Conservation (phyloP, 2,329 filamentous ascomycete species). For the Colletotrichum plurivorum region DNA sequence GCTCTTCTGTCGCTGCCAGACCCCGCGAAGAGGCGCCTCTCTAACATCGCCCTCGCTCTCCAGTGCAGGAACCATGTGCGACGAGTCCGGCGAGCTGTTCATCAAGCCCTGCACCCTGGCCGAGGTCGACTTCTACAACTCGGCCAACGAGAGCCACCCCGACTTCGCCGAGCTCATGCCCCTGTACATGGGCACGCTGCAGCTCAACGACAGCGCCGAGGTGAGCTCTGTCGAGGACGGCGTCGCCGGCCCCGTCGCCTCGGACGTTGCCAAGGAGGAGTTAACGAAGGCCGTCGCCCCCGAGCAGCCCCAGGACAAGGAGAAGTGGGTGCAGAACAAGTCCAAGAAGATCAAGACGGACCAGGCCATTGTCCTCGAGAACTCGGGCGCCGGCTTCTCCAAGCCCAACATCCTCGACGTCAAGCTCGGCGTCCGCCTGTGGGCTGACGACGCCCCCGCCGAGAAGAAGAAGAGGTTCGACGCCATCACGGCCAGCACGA, state of each 20-base stretch:
- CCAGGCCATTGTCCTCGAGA: constrained; percentile 86
- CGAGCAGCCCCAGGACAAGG: constrained; percentile 41
- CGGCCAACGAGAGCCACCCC: constrained; percentile 74
- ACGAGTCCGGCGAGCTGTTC: constrained; percentile 85
- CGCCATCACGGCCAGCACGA: constrained; percentile 71
- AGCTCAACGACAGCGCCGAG: constrained; percentile 71
- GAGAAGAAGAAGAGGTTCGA: constrained; percentile 74
- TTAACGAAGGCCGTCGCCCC: constrained; percentile 50
- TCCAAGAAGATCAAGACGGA: constrained; percentile 79
- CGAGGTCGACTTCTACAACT: constrained; percentile 93
- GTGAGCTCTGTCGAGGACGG: constrained; percentile 63
- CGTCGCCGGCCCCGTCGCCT: constrained; percentile 59
- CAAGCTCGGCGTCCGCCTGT: constrained; percentile 89
- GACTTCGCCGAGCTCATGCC: constrained; percentile 88
- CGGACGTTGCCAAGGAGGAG: constrained; percentile 51
- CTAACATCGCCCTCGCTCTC: constrained; percentile 31
- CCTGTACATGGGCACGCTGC: constrained; percentile 84
- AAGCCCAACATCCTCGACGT: constrained; percentile 92
- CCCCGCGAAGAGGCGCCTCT: constrained; percentile 3
- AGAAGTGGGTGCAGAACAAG: constrained; percentile 64
- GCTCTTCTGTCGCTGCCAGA: constrained; percentile 9
- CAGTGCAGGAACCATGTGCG: constrained; percentile 92
- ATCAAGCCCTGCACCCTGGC: constrained; percentile 92
- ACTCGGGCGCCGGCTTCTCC: constrained; percentile 84
- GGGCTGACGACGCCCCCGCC: constrained; percentile 79